phyloP scores from a whole-genome alignment of 371 early-diverging fungal genomes.

The Mortierella sp. region DNA sequence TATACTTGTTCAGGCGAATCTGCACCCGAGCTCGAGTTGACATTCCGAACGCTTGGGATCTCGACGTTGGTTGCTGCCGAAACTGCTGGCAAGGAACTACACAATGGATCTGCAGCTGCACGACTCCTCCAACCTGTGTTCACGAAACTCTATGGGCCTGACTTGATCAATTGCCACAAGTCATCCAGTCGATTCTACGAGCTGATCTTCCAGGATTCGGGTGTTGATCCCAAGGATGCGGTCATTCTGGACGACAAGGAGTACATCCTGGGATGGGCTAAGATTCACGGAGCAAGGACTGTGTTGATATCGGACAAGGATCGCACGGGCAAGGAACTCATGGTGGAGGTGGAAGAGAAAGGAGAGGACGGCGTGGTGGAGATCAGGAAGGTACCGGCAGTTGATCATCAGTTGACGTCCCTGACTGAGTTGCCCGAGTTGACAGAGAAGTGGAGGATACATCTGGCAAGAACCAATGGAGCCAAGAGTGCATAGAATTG shows the following conservation, averaged over 20 bases:
- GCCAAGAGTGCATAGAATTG: too few species aligned
- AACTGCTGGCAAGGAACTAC: neutral
- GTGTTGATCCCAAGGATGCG: slow-evolving; percentile 24
- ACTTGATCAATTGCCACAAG: slow-evolving; percentile 28
- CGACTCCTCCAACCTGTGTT: slow-evolving; percentile 18
- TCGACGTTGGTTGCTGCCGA: neutral
- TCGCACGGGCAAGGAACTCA: slow-evolving; percentile 23
- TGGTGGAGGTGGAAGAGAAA: slow-evolving; percentile 13
- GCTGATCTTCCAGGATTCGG: slow-evolving; percentile 27
- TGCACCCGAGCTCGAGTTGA: slow-evolving; percentile 28
- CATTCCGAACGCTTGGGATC: slow-evolving; percentile 30
- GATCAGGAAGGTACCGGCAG: slow-evolving; percentile 21
- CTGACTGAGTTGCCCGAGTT: slow-evolving; percentile 35
- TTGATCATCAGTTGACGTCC: slow-evolving; percentile 39
- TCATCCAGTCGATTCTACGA: slow-evolving; percentile 35
- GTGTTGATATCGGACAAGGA: slow-evolving; percentile 36
- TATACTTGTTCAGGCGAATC: slow-evolving; percentile 41
- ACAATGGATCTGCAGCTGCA: neutral
- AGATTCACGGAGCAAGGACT: slow-evolving; percentile 33
- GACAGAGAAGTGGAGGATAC: slow-evolving; percentile 25
- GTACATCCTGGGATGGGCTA: slow-evolving; percentile 41
- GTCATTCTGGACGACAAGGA: slow-evolving; percentile 50
- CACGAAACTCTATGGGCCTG: slow-evolving; percentile 40
- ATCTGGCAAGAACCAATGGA: neutral
- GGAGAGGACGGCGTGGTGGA: neutral